Base-by-base conservation (phyloP, 768 basidiomycete genomes). In the Boletus sp. region DNA sequence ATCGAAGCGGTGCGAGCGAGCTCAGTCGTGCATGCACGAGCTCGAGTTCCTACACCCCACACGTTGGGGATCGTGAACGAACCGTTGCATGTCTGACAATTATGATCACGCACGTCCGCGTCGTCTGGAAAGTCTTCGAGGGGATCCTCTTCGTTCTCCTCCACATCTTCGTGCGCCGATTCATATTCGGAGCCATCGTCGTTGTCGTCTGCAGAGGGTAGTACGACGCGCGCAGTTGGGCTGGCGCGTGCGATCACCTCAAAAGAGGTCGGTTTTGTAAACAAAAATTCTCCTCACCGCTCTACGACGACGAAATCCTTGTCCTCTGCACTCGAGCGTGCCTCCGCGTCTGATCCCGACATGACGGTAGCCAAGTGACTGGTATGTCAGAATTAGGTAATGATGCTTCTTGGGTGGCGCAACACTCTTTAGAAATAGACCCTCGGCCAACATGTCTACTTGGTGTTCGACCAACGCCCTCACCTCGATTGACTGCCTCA, bases 41-140 rank as follows among this genome's bases (percentile, higher is more conserved):
- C 60, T 95, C 92, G 36, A 97, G 78, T 63, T 96, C 93, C 94
- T 96, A 55, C 5, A 41, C 9, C 5, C 7, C 17, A 46, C 17
- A 29, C 0, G 47, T 42, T 7, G 18, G 42, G 5, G 42, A 39
- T 52, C 32, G 47, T 53, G 51, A 44, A 14, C 7, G 20, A 28
- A 58, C n/a, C 49, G 20, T 20, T 30, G 37, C 8, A 20, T 12
- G 24, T 17, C 14, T 8, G 18, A 14, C 32, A 29, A 39, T n/a
- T n/a, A n/a, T 24, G 24, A 29, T 40, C 39, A 70, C 83, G 61
- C 64, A 92, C 94, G 72, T 92, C 86, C 2, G 89, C 90, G 36
- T 94, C 87, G 56, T 92, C 90, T 2, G 94, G 92, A 59, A 89
- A 86, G 61, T 87, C 87, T 49, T 78, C 84, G 20, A 96, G 74